phyloP scores from a whole-genome alignment of 208 protist genomes.

The Porcisia deanei region DNA sequence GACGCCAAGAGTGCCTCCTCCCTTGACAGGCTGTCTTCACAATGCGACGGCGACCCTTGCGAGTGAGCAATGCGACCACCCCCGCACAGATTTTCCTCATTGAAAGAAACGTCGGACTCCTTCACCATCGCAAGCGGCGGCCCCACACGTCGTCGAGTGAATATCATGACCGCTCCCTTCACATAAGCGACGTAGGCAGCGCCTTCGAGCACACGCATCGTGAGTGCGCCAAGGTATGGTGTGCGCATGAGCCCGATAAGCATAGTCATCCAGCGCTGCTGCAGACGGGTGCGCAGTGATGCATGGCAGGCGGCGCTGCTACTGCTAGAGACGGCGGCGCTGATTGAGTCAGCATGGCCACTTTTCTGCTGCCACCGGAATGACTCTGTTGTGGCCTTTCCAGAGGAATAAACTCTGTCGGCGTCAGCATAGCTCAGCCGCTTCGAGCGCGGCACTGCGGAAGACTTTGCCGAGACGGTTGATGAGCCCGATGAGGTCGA shows the following conservation, averaged over 20 bases:
- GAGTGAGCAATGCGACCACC: background rate
- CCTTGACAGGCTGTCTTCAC: background rate
- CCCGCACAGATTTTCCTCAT: background rate
- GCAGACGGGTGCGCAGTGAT: slow-evolving; percentile 3
- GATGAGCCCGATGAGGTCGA: background rate
- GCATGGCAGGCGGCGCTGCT: background rate
- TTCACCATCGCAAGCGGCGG: slow-evolving; percentile 21
- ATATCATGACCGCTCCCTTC: slow-evolving; percentile 46
- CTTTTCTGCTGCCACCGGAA: background rate
- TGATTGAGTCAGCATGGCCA: background rate
- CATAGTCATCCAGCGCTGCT: slow-evolving; percentile 18
- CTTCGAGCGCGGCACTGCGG: slow-evolving; percentile 17
- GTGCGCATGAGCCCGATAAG: slow-evolving; percentile 30
- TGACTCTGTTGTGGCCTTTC: background rate
- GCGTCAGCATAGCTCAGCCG: slow-evolving; percentile 37
- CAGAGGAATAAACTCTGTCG: slow-evolving; percentile 12
- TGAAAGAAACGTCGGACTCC: background rate
- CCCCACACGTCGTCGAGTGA: slow-evolving; percentile 41
- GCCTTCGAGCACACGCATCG: slow-evolving; percentile 25
- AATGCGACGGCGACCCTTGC: background rate
- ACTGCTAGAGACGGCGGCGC: background rate
- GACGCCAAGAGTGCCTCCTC: background rate
- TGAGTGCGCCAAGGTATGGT: slow-evolving; percentile 19
- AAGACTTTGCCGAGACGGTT: background rate
- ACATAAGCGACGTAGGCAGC: slow-evolving; percentile 59